phyloP scores from a whole-genome alignment of 768 basidiomycete genomes.

The Ramaria rubella region DNA sequence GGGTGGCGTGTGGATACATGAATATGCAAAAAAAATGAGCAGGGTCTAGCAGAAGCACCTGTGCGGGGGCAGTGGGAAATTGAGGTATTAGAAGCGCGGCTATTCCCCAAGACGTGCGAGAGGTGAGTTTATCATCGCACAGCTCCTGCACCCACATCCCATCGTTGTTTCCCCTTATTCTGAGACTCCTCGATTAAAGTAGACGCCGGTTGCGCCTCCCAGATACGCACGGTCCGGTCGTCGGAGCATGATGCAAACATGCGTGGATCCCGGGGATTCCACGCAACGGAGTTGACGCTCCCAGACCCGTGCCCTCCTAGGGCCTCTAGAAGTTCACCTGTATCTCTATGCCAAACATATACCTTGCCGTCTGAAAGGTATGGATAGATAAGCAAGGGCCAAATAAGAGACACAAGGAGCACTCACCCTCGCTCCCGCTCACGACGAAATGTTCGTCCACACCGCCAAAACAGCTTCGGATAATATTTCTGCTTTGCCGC shows the following conservation, averaged over 20 bases:
- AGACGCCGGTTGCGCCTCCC: slow-evolving; percentile 49
- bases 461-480: slow-evolving; percentile 93
- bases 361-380: slow-evolving; percentile 71
- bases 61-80: background rate
- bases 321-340: slow-evolving; percentile 77
- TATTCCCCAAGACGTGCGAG: background rate
- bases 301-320: slow-evolving; percentile 82
- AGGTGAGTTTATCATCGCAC: background rate
- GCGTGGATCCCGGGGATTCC: slow-evolving; percentile 83
- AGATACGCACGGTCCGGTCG: slow-evolving; percentile 85
- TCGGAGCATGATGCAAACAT: slow-evolving; percentile 98
- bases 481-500: slow-evolving; percentile 73
- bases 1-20: slow-evolving; percentile 14
- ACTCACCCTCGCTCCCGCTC: slow-evolving; percentile 90
- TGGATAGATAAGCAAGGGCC: background rate
- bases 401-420: background rate
- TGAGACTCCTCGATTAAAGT: background rate
- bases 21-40: background rate
- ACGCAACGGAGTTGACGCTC: slow-evolving; percentile 92
- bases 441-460: slow-evolving; percentile 81
- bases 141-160: slow-evolving; percentile 3
- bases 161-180: slow-evolving; percentile 9
- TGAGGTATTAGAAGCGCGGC: background rate
- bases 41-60: background rate
- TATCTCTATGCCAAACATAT: slow-evolving; percentile 92